A percentile compares a stretch with the other conserved stretches of the same genome.
phyloP scores from a whole-genome alignment of 139 green algal genomes.

The Pseudopediastrum boryanum region DNA sequence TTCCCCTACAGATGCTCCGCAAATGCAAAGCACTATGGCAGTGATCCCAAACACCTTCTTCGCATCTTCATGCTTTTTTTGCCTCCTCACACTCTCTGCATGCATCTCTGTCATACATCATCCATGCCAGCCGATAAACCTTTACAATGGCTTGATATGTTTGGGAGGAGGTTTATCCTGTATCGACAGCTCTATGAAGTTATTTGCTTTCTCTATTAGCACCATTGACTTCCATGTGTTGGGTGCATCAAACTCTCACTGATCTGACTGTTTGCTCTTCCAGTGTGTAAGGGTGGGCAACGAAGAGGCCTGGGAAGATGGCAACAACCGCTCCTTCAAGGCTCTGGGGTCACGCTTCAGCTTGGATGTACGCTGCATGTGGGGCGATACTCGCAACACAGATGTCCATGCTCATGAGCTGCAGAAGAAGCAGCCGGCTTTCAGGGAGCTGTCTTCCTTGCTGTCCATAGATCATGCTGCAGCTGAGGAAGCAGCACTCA shows the following conservation, averaged over 20 bases:
- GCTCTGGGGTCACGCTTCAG: constrained; percentile 45
- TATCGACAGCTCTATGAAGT: too few species aligned
- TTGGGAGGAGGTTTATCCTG: too few species aligned
- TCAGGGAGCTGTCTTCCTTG: constrained; percentile 26
- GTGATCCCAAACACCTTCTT: too few species aligned
- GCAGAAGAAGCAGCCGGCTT: constrained; percentile 4
- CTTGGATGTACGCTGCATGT: constrained; percentile 46
- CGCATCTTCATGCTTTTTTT: too few species aligned
- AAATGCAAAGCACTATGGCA: background rate
- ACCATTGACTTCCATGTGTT: too few species aligned
- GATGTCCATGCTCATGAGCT: constrained; percentile 33
- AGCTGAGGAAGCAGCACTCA: constrained; percentile 7
- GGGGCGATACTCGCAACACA: constrained; percentile 38
- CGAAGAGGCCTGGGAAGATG: constrained; percentile 63
- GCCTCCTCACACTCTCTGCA: too few species aligned
- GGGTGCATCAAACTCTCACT: too few species aligned
- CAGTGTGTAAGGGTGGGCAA: constrained; percentile 58
- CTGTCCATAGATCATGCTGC: constrained; percentile 19
- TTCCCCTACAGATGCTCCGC: background rate
- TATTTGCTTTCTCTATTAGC: too few species aligned
- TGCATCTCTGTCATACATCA: too few species aligned
- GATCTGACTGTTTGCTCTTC: background rate
- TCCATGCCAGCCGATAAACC: too few species aligned
- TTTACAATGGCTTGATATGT: too few species aligned
- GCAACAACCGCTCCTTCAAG: constrained; percentile 67